A percentile compares a stretch with the other conserved stretches of the same genome.
Evolutionary conservation across 176 grass and related monocot genomes (phyloP).

Genomic region (Thinopyrum elongatum): DNA sequence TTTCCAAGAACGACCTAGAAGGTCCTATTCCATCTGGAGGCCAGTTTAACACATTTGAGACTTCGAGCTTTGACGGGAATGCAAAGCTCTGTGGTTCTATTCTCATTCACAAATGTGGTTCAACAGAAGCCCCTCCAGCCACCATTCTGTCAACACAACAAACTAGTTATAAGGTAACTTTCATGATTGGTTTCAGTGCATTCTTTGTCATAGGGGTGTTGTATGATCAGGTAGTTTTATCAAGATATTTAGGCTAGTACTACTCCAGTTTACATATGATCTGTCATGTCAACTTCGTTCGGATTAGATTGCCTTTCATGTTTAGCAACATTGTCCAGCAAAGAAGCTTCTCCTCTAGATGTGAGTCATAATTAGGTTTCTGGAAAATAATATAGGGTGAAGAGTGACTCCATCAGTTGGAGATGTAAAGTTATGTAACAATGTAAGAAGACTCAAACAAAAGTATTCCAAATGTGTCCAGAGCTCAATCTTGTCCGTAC

Average conservation of each 20-base stretch:
- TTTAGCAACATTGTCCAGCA: not conserved
- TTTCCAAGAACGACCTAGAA: constrained; percentile 28
- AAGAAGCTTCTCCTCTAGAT: not conserved
- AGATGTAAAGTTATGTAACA: not conserved
- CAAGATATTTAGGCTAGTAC: not conserved
- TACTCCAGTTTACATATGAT: not conserved
- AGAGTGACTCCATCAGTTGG: not conserved
- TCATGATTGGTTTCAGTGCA: not conserved
- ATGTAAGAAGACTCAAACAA: not conserved
- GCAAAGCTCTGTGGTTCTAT: constrained; percentile 9
- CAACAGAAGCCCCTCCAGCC: not conserved
- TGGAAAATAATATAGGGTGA: not conserved
- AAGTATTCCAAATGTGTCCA: not conserved
- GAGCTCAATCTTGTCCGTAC: not conserved
- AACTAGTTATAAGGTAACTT: not conserved
- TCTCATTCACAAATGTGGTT: not conserved
- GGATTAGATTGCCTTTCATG: not conserved
- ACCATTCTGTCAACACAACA: not conserved
- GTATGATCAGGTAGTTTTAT: not conserved
- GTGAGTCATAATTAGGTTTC: not conserved
- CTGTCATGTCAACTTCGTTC: not conserved
- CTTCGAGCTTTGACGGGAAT: constrained; percentile 33
- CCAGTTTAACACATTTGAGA: constrained; percentile 22
- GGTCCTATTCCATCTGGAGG: not conserved
- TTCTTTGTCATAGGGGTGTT: not conserved